These are phyloP conservation scores for Hirschfeldia incana DNA, from an alignment of 345 rosid species.

Conservation along the genomic window DNA sequence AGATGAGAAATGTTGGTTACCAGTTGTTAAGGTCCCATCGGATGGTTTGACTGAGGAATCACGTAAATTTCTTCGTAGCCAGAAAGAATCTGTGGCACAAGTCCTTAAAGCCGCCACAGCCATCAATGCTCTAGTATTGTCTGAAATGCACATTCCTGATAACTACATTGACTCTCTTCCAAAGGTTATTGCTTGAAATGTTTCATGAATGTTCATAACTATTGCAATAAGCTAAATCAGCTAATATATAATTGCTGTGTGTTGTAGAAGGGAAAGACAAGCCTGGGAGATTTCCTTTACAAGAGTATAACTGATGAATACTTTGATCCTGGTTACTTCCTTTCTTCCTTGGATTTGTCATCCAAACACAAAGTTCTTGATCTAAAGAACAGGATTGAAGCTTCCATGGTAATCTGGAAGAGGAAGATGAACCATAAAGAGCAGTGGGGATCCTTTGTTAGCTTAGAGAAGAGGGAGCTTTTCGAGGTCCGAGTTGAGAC, in stretches of 20 bases:
- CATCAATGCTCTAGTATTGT: slow-evolving; percentile 73
- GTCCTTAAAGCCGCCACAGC: slow-evolving; percentile 92
- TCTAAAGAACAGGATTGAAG: background rate
- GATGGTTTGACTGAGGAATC: slow-evolving; percentile 66
- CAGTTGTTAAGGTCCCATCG: slow-evolving; percentile 66
- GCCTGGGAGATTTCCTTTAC: background rate
- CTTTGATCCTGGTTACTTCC: background rate
- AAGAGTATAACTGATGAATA: background rate
- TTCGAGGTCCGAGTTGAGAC: background rate
- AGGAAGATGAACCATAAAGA: background rate
- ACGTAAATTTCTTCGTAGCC: slow-evolving; percentile 59
- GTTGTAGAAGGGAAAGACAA: background rate
- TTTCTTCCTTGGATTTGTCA: background rate
- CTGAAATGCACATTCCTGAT: slow-evolving; percentile 86
- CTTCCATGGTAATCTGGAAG: background rate
- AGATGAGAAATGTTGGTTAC: slow-evolving; percentile 88
- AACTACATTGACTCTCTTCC: slow-evolving; percentile 89
- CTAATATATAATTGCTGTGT: background rate
- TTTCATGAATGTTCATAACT: background rate
- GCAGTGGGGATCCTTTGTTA: background rate
- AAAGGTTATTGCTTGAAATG: slow-evolving; percentile 47
- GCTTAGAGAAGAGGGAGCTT: background rate
- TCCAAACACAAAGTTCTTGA: background rate
- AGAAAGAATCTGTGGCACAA: slow-evolving; percentile 85
- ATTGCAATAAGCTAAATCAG: background rate